phyloP scores from a whole-genome alignment of 2,329 filamentous ascomycete species.

The Lecanosticta acicola region DNA sequence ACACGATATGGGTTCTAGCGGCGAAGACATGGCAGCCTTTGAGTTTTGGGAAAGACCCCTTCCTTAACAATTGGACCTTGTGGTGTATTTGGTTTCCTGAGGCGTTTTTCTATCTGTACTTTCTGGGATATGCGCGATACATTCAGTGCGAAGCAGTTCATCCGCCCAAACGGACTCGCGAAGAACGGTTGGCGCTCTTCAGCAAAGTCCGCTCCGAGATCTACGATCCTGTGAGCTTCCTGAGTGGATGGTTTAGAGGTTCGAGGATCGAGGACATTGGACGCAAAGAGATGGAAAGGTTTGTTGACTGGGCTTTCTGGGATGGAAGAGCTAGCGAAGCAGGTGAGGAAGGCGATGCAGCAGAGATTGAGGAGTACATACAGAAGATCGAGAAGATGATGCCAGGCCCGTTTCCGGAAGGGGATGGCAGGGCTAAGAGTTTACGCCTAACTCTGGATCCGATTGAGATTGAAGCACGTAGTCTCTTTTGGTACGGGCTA shows the following conservation, averaged over 20 bases:
- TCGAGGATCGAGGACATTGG: slow-evolving; percentile 53
- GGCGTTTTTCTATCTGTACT: slow-evolving; percentile 51
- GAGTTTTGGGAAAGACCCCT: slow-evolving; percentile 10
- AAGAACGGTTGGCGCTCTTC: slow-evolving; percentile 53
- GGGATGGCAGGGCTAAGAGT: slow-evolving; percentile 51
- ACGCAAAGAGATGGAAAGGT: slow-evolving; percentile 63
- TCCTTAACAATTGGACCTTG: slow-evolving; percentile 26
- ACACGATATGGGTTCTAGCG: slow-evolving; percentile 17
- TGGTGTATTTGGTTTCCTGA: slow-evolving; percentile 48
- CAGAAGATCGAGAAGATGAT: slow-evolving; percentile 49
- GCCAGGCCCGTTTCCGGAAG: slow-evolving; percentile 47
- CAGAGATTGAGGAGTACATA: slow-evolving; percentile 54
- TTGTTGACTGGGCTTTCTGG: slow-evolving; percentile 61
- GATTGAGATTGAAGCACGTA: slow-evolving; percentile 48
- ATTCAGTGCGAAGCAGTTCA: slow-evolving; percentile 50
- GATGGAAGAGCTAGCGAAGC: slow-evolving; percentile 59
- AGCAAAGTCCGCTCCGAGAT: slow-evolving; percentile 52
- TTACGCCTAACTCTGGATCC: slow-evolving; percentile 62
- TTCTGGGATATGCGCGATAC: slow-evolving; percentile 47
- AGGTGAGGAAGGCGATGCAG: slow-evolving; percentile 46
- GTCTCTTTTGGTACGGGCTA: slow-evolving; percentile 56
- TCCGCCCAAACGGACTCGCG: slow-evolving; percentile 41
- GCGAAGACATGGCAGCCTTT: slow-evolving; percentile 9
- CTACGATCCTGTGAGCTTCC: slow-evolving; percentile 51
- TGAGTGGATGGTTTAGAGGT: slow-evolving; percentile 62